Percentiles rank a stretch among this genome's conserved stretches.
phyloP scores from a whole-genome alignment of 768 basidiomycete genomes.

The Xanthoconium purpureum region DNA sequence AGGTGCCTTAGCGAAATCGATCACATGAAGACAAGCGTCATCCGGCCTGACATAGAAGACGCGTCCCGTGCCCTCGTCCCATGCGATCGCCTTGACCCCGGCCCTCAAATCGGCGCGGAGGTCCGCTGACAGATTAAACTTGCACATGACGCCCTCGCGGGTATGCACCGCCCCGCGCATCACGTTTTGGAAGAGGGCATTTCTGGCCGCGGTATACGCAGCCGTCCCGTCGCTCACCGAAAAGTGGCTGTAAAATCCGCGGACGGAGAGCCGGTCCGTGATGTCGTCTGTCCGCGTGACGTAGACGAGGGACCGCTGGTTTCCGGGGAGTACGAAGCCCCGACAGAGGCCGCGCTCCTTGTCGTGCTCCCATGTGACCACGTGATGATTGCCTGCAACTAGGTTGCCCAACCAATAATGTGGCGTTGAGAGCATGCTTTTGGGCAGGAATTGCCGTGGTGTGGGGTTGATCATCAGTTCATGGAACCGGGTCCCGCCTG shows the following conservation, averaged over 20 bases:
- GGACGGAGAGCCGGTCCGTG: slow-evolving; percentile 26
- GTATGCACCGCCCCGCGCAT: slow-evolving; percentile 14
- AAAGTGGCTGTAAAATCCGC: slow-evolving; percentile 33
- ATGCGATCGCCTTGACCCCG: slow-evolving; percentile 51
- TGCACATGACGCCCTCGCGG: slow-evolving; percentile 26
- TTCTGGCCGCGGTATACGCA: slow-evolving; percentile 19
- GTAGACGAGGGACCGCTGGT: slow-evolving; percentile 33
- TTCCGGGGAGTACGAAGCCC: slow-evolving; percentile 32
- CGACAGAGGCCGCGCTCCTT: slow-evolving; percentile 23
- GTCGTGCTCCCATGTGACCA: slow-evolving; percentile 28
- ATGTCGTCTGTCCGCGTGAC: slow-evolving; percentile 25
- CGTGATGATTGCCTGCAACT: slow-evolving; percentile 23
- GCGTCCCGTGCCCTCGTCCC: slow-evolving; percentile 65
- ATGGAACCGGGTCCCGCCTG: slow-evolving; percentile 27
- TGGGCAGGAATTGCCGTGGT: slow-evolving; percentile 18
- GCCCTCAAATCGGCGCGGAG: slow-evolving; percentile 16
- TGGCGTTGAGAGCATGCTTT: slow-evolving; percentile 22
- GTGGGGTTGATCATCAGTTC: slow-evolving; percentile 31
- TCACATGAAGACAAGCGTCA: slow-evolving; percentile 40
- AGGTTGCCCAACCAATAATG: slow-evolving; percentile 31
- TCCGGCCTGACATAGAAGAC: slow-evolving; percentile 49
- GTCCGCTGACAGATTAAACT: slow-evolving; percentile 19
- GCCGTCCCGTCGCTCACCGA: slow-evolving; percentile 35
- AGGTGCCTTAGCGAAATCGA: slow-evolving; percentile 46
- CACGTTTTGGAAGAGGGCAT: slow-evolving; percentile 21